phyloP scores from a whole-genome alignment of 2,329 filamentous ascomycete genomes.

The Curvularia hawaiiensis region DNA sequence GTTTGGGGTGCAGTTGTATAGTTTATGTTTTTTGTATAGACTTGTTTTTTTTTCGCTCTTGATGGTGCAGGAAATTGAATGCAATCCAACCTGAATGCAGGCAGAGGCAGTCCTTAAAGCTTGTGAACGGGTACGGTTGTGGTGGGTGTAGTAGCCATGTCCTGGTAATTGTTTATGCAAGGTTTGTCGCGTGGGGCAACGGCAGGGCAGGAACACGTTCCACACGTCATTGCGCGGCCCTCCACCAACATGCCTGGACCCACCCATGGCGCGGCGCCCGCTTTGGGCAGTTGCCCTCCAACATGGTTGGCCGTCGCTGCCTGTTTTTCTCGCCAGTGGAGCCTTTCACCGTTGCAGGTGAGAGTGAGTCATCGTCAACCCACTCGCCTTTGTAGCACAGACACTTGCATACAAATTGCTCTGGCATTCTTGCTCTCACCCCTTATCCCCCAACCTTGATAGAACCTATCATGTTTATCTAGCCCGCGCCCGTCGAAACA shows the following conservation, averaged over 20 bases:
- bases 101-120: not conserved
- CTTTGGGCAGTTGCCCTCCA: not conserved
- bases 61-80: no score
- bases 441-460: conserved; percentile 2
- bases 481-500: conserved; percentile 10
- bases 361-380: conserved; percentile 9
- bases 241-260: not conserved
- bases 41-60: not conserved
- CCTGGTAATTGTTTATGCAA: conserved; percentile 14
- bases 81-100: not conserved
- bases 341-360: not conserved
- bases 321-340: not conserved
- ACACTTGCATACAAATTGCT: conserved; percentile 4
- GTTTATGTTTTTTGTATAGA: not conserved
- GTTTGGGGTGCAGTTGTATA: not conserved
- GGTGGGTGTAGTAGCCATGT: conserved; percentile 7
- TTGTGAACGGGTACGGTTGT: conserved; percentile 7
- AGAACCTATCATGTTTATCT: conserved; percentile 9
- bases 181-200: conserved; percentile 20
- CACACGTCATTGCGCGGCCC: conserved; percentile 17
- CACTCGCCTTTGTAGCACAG: conserved; percentile 5
- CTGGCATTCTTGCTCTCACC: conserved; percentile 11
- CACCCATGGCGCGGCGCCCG: not conserved
- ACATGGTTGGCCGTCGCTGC: conserved; percentile 3
- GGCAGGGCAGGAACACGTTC: conserved; percentile 15